Conservation (phyloP, 768 basidiomycete species). For the Phlegmacium glaucopus region DNA sequence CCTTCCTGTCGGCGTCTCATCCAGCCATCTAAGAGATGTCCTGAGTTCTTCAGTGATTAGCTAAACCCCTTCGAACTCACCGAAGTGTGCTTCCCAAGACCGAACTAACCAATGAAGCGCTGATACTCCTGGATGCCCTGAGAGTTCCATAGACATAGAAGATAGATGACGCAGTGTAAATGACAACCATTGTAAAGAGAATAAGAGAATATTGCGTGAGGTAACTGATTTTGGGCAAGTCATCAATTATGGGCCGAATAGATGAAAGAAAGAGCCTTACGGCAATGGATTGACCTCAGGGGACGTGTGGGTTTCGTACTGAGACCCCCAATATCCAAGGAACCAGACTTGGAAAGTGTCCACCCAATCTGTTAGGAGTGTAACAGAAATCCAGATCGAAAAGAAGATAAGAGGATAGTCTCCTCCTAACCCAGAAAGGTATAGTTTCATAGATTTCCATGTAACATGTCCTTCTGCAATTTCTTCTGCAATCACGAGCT, state of each 20-base stretch:
- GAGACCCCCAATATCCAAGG: slow-evolving; percentile 41
- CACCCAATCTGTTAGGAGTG: slow-evolving; percentile 18
- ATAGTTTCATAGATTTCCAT: slow-evolving; percentile 29
- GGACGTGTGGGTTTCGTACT: slow-evolving; percentile 32
- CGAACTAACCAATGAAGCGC: slow-evolving; percentile 9
- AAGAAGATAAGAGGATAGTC: slow-evolving; percentile 36
- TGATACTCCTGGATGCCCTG: slow-evolving; percentile 20
- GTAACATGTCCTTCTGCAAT: slow-evolving; percentile 34
- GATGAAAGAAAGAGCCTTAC: slow-evolving; percentile 29
- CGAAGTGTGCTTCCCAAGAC: slow-evolving; percentile 13
- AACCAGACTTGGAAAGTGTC: slow-evolving; percentile 35
- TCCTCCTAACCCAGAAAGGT: slow-evolving; percentile 32
- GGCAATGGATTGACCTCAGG: slow-evolving; percentile 29
- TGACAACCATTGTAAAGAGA: too few relatives aligned
- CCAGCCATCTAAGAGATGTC: slow-evolving; percentile 25
- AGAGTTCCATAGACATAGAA: slow-evolving; percentile 32
- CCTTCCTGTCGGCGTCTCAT: slow-evolving; percentile 12
- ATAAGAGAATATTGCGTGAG: slow-evolving; percentile 28
- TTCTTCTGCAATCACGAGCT: slow-evolving; percentile 62
- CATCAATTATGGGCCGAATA: background rate
- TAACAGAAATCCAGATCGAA: slow-evolving; percentile 16
- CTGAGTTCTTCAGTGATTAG: background rate
- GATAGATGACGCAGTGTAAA: background rate
- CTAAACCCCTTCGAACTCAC: slow-evolving; percentile 1
- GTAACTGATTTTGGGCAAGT: slow-evolving; percentile 38